Percentiles rank a stretch among this genome's conserved stretches.
Conservation (phyloP, 2,329 filamentous ascomycete genomes). For the Cadophora sp. region DNA sequence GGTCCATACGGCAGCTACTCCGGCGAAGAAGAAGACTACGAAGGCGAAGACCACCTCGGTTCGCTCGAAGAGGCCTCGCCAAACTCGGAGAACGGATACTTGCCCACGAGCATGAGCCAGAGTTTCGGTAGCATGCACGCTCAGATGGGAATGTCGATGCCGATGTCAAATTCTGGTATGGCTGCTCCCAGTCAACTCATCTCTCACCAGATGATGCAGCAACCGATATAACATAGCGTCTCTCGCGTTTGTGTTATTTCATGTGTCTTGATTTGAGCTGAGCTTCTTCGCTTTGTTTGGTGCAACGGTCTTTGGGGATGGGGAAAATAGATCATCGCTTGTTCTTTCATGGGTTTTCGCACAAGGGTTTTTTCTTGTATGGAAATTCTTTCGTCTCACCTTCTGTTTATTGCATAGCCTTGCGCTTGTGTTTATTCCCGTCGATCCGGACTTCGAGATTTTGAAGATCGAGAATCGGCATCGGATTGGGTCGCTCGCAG, state of each 20-base stretch:
- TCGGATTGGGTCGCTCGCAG: slow-evolving; percentile 4
- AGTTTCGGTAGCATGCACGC: slow-evolving; percentile 19
- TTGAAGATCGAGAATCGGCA: neutral
- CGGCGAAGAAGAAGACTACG: slow-evolving; percentile 79
- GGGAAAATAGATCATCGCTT: slow-evolving; percentile 16
- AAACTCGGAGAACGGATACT: slow-evolving; percentile 70
- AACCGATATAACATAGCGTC: slow-evolving; percentile 38
- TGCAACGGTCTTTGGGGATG: neutral
- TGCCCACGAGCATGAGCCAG: slow-evolving; percentile 44
- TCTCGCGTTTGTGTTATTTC: slow-evolving; percentile 17
- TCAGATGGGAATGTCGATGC: slow-evolving; percentile 41
- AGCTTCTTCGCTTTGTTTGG: slow-evolving; percentile 18
- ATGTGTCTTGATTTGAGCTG: slow-evolving; percentile 27
- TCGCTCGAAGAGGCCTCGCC: slow-evolving; percentile 82
- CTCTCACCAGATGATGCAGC: slow-evolving; percentile 46
- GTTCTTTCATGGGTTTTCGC: neutral
- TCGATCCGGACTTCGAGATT: neutral
- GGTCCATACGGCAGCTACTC: slow-evolving; percentile 63
- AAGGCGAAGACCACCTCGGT: slow-evolving; percentile 83
- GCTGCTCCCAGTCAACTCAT: slow-evolving; percentile 48
- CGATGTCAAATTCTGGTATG: slow-evolving; percentile 42
- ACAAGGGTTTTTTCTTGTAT: slow-evolving; percentile 33
- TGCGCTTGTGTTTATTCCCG: slow-evolving; percentile 32
- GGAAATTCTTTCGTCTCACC: slow-evolving; percentile 20
- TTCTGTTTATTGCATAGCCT: slow-evolving; percentile 40